A percentile compares a stretch with the other conserved stretches of the same genome.
phyloP scores from a whole-genome alignment of 139 green algal species.

The Micromonas commoda region DNA sequence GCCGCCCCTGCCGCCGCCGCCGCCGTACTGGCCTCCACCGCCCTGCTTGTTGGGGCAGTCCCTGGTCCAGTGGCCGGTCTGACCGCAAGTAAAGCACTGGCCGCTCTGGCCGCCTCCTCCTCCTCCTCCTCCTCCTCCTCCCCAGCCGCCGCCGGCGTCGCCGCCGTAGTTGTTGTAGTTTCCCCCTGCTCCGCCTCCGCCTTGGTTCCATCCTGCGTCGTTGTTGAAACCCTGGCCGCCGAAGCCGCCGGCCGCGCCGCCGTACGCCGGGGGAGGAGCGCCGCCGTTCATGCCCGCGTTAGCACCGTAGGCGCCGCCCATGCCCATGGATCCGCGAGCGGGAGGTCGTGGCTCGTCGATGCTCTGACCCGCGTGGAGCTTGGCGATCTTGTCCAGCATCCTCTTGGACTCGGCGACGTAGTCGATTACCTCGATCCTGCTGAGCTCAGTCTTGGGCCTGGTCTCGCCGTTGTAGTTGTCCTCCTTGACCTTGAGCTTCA shows the following conservation, averaged over 20 bases:
- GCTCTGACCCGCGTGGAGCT: slow-evolving; percentile 35
- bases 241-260: too few species aligned
- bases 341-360: slow-evolving; percentile 13
- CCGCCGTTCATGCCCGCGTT: background rate
- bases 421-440: slow-evolving; percentile 33
- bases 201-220: slow-evolving; percentile 23
- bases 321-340: background rate
- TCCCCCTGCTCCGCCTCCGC: slow-evolving; percentile 14
- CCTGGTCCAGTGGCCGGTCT: slow-evolving; percentile 31
- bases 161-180: slow-evolving; percentile 21
- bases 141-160: slow-evolving; percentile 26
- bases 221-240: too few species aligned
- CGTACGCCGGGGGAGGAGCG: background rate
- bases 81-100: slow-evolving; percentile 8
- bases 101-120: slow-evolving; percentile 26
- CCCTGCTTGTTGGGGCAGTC: slow-evolving; percentile 17
- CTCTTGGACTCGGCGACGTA: slow-evolving; percentile 25
- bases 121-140: slow-evolving; percentile 21
- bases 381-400: slow-evolving; percentile 35
- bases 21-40: slow-evolving; percentile 8
- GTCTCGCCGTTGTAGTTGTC: slow-evolving; percentile 84
- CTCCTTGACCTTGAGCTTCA: slow-evolving; percentile 67
- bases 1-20: slow-evolving; percentile 24
- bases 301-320: background rate
- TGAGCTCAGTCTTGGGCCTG: slow-evolving; percentile 60